Percentiles rank a stretch among this genome's conserved stretches.
phyloP scores from a whole-genome alignment of 768 basidiomycete genomes.

The Daedalea quercina region DNA sequence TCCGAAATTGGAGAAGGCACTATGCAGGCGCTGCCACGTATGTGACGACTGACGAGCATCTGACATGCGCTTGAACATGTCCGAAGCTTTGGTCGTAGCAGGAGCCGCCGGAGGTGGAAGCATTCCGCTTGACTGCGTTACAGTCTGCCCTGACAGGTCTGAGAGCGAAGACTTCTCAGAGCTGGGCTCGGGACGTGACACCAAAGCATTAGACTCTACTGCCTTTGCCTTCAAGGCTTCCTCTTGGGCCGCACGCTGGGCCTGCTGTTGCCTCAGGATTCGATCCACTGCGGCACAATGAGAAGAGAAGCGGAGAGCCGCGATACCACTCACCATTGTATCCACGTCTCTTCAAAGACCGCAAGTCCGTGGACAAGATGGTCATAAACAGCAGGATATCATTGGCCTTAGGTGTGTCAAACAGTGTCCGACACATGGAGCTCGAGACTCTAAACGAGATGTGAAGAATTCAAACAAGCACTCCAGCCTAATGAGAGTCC shows the following conservation, averaged over 20 bases:
- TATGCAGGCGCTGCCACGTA: neutral
- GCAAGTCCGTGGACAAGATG: slow-evolving; percentile 85
- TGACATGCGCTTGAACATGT: neutral
- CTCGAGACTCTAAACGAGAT: slow-evolving; percentile 71
- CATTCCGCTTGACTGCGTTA: too few species aligned
- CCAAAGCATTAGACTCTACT: slow-evolving; percentile 24
- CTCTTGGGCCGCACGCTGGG: slow-evolving; percentile 52
- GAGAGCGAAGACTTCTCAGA: too few species aligned
- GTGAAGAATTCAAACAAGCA: slow-evolving; percentile 1
- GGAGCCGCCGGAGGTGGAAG: too few species aligned
- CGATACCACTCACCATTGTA: slow-evolving; percentile 60
- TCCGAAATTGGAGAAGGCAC: neutral
- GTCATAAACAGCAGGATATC: slow-evolving; percentile 91
- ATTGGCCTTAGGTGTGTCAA: slow-evolving; percentile 73
- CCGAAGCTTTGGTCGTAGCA: neutral
- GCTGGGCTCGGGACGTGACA: neutral
- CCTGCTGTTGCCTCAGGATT: slow-evolving; percentile 79
- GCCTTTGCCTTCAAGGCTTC: slow-evolving; percentile 34
- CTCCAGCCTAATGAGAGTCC: neutral
- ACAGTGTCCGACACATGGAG: slow-evolving; percentile 72
- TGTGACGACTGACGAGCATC: neutral
- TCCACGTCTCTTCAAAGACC: slow-evolving; percentile 73
- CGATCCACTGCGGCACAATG: slow-evolving; percentile 60
- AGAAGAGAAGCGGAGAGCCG: slow-evolving; percentile 16
- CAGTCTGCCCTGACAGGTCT: too few species aligned